Evolutionary conservation across 2,329 filamentous ascomycete species (phyloP).

Genomic region (Pseudogymnoascus sp.): DNA sequence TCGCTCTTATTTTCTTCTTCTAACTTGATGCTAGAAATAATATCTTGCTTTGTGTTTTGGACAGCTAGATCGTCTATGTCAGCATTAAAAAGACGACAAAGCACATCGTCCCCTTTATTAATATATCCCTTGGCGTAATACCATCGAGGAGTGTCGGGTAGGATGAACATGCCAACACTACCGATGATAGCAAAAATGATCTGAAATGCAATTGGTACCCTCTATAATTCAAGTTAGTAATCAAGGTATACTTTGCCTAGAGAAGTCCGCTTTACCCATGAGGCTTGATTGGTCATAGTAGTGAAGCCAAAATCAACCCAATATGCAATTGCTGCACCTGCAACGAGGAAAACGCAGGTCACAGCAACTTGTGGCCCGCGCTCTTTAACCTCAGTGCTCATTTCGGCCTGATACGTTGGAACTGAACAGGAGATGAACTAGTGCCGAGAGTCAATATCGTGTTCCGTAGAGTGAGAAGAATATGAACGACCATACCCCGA

Average conservation of each 20-base stretch:
- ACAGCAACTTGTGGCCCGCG: constrained; percentile 24
- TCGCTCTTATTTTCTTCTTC: constrained; percentile 23
- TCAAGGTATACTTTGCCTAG: not conserved
- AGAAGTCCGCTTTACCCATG: constrained; percentile 17
- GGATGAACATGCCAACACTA: constrained; percentile 18
- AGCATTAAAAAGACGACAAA: constrained; percentile 10
- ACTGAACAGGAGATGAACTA: constrained; percentile 24
- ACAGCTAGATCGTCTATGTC: constrained; percentile 14
- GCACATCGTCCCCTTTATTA: constrained; percentile 13
- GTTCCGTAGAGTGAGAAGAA: not conserved
- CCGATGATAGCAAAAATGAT: constrained; percentile 26
- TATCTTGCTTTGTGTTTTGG: constrained; percentile 20
- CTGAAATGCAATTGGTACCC: constrained; percentile 28
- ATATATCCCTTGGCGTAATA: constrained; percentile 22
- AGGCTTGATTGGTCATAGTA: constrained; percentile 20
- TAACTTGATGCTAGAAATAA: constrained; percentile 22
- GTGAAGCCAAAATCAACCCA: constrained; percentile 19
- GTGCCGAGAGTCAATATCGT: not conserved
- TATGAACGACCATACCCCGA: constrained; percentile 9
- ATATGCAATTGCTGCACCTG: constrained; percentile 24
- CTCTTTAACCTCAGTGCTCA: constrained; percentile 18
- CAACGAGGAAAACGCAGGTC: constrained; percentile 20
- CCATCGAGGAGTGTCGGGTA: constrained; percentile 28
- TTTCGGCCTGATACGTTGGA: constrained; percentile 26
- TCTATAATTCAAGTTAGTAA: constrained; percentile 9